These are phyloP conservation scores for Gnaphalium uliginosum DNA, from an alignment of 129 eudicot genomes.

Conservation along the genomic window DNA sequence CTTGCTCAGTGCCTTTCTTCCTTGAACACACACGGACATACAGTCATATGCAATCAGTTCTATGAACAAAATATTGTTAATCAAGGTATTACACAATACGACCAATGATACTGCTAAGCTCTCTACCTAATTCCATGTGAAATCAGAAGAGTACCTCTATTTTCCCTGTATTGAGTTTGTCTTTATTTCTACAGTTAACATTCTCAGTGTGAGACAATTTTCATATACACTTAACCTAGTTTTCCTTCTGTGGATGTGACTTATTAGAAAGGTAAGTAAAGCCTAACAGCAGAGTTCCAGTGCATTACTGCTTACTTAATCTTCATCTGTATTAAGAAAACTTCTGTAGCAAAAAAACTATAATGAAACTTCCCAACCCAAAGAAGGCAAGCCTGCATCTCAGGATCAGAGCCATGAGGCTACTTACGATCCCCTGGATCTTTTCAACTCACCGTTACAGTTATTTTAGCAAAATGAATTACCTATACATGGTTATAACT, in stretches of 20 bases:
- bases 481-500: neutral
- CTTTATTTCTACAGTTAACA: neutral
- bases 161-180: neutral
- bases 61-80: neutral
- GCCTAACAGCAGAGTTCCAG: neutral
- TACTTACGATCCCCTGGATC: neutral
- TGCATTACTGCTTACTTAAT: neutral
- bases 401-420: neutral
- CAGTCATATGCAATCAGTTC: too few species aligned
- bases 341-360: constrained; percentile 6
- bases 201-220: neutral
- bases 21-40: neutral
- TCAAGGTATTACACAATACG: neutral
- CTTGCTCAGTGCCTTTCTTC: neutral
- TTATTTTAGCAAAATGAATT: neutral
- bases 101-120: too few species aligned
- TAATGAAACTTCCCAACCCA: constrained; percentile 12
- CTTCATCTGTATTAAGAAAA: neutral
- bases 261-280: neutral
- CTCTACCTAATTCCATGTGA: too few species aligned
- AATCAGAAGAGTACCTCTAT: too few species aligned
- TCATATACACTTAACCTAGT: neutral
- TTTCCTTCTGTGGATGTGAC: neutral
- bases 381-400: constrained; percentile 30
- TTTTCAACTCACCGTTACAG: constrained; percentile 11